Conservation (phyloP, 1,284 basidiomycete species). For the Boletus semigastroideus region DNA sequence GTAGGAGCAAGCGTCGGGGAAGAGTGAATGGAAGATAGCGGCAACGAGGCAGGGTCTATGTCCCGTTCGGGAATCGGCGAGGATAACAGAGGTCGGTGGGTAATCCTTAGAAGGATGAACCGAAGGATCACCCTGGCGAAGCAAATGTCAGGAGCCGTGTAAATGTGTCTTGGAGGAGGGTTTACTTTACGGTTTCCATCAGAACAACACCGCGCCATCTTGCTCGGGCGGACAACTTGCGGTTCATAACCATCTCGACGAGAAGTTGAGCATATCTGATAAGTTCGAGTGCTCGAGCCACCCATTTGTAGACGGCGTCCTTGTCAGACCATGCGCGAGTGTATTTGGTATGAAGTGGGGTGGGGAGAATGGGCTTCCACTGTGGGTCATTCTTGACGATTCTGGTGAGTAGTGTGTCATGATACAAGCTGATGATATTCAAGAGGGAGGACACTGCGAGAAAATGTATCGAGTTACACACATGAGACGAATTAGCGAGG, state of each 20-base stretch:
- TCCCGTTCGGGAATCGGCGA: constrained; percentile 84
- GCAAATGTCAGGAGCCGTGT: constrained; percentile 7
- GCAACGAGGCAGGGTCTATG: constrained; percentile 71
- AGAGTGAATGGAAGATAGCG: constrained; percentile 51
- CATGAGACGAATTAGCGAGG: constrained; percentile 8
- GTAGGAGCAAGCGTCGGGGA: constrained; percentile 60
- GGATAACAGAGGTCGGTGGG: constrained; percentile 69
- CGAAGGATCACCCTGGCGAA: constrained; percentile 66
- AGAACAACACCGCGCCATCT: constrained; percentile 73
- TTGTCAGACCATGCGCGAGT: constrained; percentile 81
- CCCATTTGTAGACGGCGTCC: constrained; percentile 70
- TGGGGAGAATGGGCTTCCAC: constrained; percentile 68
- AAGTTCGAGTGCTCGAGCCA: constrained; percentile 69
- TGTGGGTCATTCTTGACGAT: constrained; percentile 62
- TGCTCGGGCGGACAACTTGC: constrained; percentile 60
- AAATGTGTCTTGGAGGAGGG: constrained; percentile 9
- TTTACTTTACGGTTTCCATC: constrained; percentile 81
- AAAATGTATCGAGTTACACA: constrained; percentile 14
- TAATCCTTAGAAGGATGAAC: constrained; percentile 67
- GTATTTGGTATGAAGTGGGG: constrained; percentile 72
- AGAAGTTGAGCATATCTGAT: constrained; percentile 79
- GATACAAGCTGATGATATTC: constrained; percentile 81
- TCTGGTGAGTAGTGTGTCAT: constrained; percentile 78
- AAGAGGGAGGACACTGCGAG: constrained; percentile 65
- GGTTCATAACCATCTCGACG: constrained; percentile 81